These are phyloP conservation scores for Carex myosuroides DNA, from an alignment of 176 grass and related monocot species.

Conservation along the genomic window DNA sequence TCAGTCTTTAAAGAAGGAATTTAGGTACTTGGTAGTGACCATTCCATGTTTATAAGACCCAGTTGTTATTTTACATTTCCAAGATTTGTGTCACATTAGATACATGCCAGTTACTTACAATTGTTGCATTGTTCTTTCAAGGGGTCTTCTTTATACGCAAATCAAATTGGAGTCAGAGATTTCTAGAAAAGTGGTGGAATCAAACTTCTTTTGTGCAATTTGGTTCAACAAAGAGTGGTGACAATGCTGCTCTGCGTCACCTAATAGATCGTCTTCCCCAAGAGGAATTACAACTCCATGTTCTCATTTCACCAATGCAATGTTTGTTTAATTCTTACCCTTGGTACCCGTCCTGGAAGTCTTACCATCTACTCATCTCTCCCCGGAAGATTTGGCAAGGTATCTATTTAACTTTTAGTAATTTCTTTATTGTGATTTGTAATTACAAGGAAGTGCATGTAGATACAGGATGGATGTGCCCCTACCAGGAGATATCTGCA, in stretches of 20 bases:
- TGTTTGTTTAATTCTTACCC: slow-evolving; percentile 96
- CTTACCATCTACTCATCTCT: slow-evolving; percentile 39
- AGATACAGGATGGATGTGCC: neutral
- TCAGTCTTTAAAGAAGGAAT: neutral
- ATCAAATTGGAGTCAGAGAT: slow-evolving; percentile 60
- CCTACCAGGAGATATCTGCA: neutral
- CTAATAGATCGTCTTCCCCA: slow-evolving; percentile 41
- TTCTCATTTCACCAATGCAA: slow-evolving; percentile 59
- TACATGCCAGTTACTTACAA: neutral
- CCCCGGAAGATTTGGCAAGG: slow-evolving; percentile 63
- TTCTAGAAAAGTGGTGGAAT: slow-evolving; percentile 81
- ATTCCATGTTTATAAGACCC: neutral
- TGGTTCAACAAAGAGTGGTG: slow-evolving; percentile 65
- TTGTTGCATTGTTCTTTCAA: slow-evolving; percentile 22
- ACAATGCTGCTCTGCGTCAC: slow-evolving; percentile 71
- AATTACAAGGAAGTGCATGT: neutral
- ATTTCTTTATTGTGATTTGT: neutral
- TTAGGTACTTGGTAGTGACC: neutral
- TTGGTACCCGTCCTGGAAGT: slow-evolving; percentile 58
- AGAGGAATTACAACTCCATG: slow-evolving; percentile 46
- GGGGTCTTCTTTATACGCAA: slow-evolving; percentile 69
- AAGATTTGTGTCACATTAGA: neutral
- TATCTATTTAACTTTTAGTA: neutral
- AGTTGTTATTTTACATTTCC: neutral
- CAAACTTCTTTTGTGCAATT: slow-evolving; percentile 72